Evolutionary conservation across 2,329 filamentous ascomycete genomes (phyloP), one percentile per base, ranked within the genome.

Genomic region (Pestalotiopsis sp.): DNA sequence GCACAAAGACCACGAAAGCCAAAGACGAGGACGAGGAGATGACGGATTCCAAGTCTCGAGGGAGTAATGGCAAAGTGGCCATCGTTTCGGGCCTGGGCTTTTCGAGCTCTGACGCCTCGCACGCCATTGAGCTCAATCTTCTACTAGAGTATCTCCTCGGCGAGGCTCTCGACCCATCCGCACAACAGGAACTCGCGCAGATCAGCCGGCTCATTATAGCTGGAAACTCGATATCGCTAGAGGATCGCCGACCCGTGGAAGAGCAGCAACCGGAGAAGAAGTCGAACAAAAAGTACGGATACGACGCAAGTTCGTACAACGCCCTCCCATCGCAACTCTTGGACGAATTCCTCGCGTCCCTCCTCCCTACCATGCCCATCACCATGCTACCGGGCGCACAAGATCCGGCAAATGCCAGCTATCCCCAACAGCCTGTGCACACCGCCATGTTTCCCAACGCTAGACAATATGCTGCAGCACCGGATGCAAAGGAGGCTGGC

Each of bases 371-470:
- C 17, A 88, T 99, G 30, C 94, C 96, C 3, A 85, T 99, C 66
- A 99, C 96, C 0, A 83, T 99, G 20, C 87, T 99, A 70, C 94
- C 97, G 0, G 96, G 96, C 17, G 87, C 87, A 17, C 85, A 88
- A 39, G 97, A 99, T 78, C 94, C 96, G 0, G 94, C 96, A 63
- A 97, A 97, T 75, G 89, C 92, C 65, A 92, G 93, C 70, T 88
- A 97, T 35, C 96, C 96, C 0, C 96, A 99, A 76, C 96, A 98
- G 78, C 92, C 93, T 1, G 92, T 99, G 63, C 96, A 99, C 79
- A 85, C 92, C 4, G 95, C 96, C 69, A 94, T 99, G 88, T 96
- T 99, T 73, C 92, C 94, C 0, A 85, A 87, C 9, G 85, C 93
- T 20, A 86, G 94, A 70, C 82, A 87, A 7, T 99, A 93, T 76